A percentile compares a stretch with the other conserved stretches of the same genome.
Evolutionary conservation across 192 early-diverging fungal genomes (phyloP).

Genomic region (Coemansia sp.): DNA sequence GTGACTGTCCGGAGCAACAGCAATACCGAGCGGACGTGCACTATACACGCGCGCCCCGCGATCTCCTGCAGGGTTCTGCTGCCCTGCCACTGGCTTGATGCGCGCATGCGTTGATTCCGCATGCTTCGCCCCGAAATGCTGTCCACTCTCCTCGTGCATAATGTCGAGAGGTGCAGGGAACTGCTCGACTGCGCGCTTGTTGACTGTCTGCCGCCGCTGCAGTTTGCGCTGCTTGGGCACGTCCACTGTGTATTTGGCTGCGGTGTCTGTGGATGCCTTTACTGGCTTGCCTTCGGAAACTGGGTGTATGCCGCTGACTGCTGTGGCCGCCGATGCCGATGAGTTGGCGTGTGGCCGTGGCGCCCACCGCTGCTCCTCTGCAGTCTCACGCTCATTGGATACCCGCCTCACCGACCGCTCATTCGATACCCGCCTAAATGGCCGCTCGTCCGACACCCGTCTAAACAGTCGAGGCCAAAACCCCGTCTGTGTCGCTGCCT

Average conservation of each 20-base stretch:
- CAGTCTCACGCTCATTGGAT: neutral
- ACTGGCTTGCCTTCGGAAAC: neutral
- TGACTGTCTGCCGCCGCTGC: neutral
- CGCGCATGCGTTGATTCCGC: conserved; percentile 1
- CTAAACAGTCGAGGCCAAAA: conserved; percentile 32
- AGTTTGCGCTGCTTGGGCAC: conserved; percentile 3
- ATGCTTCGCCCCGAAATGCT: neutral
- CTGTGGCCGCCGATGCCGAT: conserved; percentile 33
- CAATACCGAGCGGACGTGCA: conserved; percentile 9
- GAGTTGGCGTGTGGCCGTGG: conserved; percentile 32
- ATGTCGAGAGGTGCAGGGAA: neutral
- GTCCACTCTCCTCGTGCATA: conserved; percentile 7
- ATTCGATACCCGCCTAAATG: neutral
- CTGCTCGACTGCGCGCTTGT: neutral
- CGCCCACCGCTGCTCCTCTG: conserved; percentile 11
- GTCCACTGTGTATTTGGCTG: neutral
- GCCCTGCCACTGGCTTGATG: neutral
- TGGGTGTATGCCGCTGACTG: neutral
- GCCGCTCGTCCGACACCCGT: conserved; percentile 1
- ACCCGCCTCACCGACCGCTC: neutral
- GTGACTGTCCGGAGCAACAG: conserved; percentile 4
- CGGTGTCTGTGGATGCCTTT: neutral
- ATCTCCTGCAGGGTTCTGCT: conserved; percentile 13
- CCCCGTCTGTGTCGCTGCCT: conserved; percentile 7
- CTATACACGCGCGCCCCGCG: conserved; percentile 13